Conservation (phyloP, 331 rosid species). For the Malus hybrid region DNA sequence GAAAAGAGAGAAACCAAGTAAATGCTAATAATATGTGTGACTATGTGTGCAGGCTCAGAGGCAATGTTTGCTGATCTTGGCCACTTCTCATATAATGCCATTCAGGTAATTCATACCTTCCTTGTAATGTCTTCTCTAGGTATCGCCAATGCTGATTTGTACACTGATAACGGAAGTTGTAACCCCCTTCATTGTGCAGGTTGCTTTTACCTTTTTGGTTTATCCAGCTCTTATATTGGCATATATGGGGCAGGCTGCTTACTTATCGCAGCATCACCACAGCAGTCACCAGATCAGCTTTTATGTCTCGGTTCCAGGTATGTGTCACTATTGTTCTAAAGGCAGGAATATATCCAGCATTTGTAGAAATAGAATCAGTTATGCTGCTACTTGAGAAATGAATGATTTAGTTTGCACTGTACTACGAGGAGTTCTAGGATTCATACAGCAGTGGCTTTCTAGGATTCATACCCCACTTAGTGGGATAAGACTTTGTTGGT, state of each 20-base stretch:
- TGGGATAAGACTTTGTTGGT: too few species aligned
- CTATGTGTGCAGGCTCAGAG: slow-evolving; percentile 70
- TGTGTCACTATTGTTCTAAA: slow-evolving; percentile 10
- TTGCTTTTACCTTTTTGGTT: slow-evolving; percentile 89
- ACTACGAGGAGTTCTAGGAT: too few species aligned
- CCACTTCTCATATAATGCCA: slow-evolving; percentile 89
- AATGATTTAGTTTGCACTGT: not conserved
- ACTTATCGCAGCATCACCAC: slow-evolving; percentile 69
- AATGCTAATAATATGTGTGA: not conserved
- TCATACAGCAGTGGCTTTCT: slow-evolving; percentile 21
- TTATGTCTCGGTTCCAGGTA: slow-evolving; percentile 93
- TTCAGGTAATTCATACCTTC: slow-evolving; percentile 49
- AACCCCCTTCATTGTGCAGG: slow-evolving; percentile 40
- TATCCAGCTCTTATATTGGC: slow-evolving; percentile 98
- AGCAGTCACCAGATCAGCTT: slow-evolving; percentile 63
- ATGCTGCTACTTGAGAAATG: not conserved
- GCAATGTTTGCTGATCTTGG: slow-evolving; percentile 99
- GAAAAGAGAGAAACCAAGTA: not conserved
- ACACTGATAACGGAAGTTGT: not conserved
- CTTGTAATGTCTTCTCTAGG: not conserved
- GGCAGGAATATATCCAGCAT: not conserved
- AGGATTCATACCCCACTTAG: slow-evolving; percentile 51
- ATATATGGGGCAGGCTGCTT: slow-evolving; percentile 99
- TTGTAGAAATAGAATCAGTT: not conserved
- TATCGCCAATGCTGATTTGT: slow-evolving; percentile 2